Conservation (phyloP, 2,329 filamentous ascomycete genomes). For the Neocucurbitaria cava region DNA sequence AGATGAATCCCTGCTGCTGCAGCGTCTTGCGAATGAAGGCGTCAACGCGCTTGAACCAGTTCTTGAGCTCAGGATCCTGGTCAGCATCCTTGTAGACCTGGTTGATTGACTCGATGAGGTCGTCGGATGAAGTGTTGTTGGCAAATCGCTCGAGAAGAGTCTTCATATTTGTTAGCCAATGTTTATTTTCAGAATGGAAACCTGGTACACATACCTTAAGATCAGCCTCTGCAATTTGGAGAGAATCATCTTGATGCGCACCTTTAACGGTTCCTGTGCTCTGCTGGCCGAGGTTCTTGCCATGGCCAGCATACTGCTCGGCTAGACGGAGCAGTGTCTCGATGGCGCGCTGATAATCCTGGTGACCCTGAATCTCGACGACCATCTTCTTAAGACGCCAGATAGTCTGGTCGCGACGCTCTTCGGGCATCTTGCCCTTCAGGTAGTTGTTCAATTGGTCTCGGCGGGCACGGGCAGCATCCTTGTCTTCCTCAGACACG, state of each 20-base stretch:
- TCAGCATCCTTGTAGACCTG: slow-evolving; percentile 88
- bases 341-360: slow-evolving; percentile 92
- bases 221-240: slow-evolving; percentile 78
- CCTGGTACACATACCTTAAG: slow-evolving; percentile 68
- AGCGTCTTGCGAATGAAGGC: slow-evolving; percentile 81
- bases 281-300: slow-evolving; percentile 69
- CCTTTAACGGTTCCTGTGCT: slow-evolving; percentile 74
- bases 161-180: slow-evolving; percentile 64
- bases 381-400: slow-evolving; percentile 98
- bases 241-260: slow-evolving; percentile 67
- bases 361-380: slow-evolving; percentile 92
- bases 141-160: slow-evolving; percentile 93
- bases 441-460: slow-evolving; percentile 75
- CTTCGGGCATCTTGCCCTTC: slow-evolving; percentile 84
- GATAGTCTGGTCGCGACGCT: slow-evolving; percentile 90
- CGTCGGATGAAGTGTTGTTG: slow-evolving; percentile 88
- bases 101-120: slow-evolving; percentile 84
- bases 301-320: slow-evolving; percentile 82
- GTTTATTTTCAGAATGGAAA: slow-evolving; percentile 45
- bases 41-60: slow-evolving; percentile 86
- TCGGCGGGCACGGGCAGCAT: slow-evolving; percentile 50
- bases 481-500: slow-evolving; percentile 66
- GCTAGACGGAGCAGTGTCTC: slow-evolving; percentile 83
- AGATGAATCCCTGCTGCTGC: slow-evolving; percentile 87
- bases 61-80: slow-evolving; percentile 80